Base-by-base conservation (phyloP, 2,329 filamentous ascomycete genomes). In the Phialophora tarda region DNA sequence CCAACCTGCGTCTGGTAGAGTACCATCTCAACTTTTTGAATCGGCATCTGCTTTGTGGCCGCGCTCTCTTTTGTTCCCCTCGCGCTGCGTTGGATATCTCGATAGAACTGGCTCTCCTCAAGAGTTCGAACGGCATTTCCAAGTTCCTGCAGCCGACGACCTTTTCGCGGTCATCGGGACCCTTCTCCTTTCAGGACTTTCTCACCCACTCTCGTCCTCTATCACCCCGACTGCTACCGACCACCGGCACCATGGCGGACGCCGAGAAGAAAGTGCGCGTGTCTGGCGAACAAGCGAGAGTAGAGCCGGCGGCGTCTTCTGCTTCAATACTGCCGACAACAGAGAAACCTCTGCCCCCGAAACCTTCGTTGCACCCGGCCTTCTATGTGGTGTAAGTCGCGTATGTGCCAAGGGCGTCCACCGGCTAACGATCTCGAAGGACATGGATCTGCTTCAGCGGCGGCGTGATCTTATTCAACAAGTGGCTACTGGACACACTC, bases 381-480 rank as follows among this genome's bases (percentile, higher is more conserved):
- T 82, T 96, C 79, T 97, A 97, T 80, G 92, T 97, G 75, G 82
- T 81, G 85, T 88, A 80, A 77, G 72, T 66, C 14, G 30, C 38
- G 48, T 41, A 26, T 38, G 8, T 24, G 28, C 11, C 6, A 48
- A 17, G 47, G 14, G 48, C 44, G 2, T 30, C 21, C n/a, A 10
- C 51, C 12, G 38, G 62, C 50, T 64, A 48, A 67, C 26, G 34
- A 23, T 8, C 28, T 50, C 57, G 34, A 79, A 97, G 93, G 74
- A 84, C 89, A 73, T 99, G 95, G 95, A 98, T 99, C 77, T 83
- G 89, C 66, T 85, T 97, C 78, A 96, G 92, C 76, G 97, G 93
- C 51, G 92, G 90, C 74, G 93, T 98, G 77, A 99, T 99, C 78
- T 85, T 99, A 69, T 98, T 97, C 89, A 98, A 99, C 89, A 99